Evolutionary conservation across 73 alveolate species (phyloP).

Genomic region (Breviolum minutum): DNA sequence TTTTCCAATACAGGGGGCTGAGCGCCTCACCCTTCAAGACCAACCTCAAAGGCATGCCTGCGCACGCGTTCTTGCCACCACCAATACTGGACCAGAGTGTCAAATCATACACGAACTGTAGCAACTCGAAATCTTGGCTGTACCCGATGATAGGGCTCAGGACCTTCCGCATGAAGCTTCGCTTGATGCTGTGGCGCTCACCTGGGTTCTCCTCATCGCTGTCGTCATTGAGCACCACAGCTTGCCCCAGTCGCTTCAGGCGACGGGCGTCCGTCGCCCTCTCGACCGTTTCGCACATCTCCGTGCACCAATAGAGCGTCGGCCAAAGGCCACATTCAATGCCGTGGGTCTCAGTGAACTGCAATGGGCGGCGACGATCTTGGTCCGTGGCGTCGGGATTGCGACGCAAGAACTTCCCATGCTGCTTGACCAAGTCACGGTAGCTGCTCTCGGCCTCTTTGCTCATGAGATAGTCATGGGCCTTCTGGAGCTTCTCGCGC

Average conservation of each 20-base stretch:
- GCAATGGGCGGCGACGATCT: conserved; percentile 20
- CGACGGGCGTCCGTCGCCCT: conserved; percentile 43
- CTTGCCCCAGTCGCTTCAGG: neutral
- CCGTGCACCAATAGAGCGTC: neutral
- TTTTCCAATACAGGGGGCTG: conserved; percentile 61
- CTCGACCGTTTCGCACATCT: conserved; percentile 12
- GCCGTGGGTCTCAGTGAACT: neutral
- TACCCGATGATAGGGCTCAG: conserved; percentile 68
- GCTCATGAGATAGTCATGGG: neutral
- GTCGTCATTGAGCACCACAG: conserved; percentile 10
- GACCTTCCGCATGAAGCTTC: conserved; percentile 15
- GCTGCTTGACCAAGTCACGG: neutral
- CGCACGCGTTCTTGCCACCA: conserved; percentile 17
- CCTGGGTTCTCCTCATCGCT: neutral
- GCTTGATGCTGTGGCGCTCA: neutral
- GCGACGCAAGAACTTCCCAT: neutral
- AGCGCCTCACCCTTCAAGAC: conserved; percentile 26
- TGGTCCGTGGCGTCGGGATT: neutral
- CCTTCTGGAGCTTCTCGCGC: neutral
- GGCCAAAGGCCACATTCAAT: conserved; percentile 57
- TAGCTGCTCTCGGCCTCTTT: conserved; percentile 18
- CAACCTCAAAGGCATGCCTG: conserved; percentile 40
- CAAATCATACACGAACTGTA: conserved; percentile 11
- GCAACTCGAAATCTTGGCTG: conserved; percentile 2
- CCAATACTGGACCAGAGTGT: conserved; percentile 19